Evolutionary conservation across 2,329 filamentous ascomycete species (phyloP).

Genomic region (Penicillium sp.): DNA sequence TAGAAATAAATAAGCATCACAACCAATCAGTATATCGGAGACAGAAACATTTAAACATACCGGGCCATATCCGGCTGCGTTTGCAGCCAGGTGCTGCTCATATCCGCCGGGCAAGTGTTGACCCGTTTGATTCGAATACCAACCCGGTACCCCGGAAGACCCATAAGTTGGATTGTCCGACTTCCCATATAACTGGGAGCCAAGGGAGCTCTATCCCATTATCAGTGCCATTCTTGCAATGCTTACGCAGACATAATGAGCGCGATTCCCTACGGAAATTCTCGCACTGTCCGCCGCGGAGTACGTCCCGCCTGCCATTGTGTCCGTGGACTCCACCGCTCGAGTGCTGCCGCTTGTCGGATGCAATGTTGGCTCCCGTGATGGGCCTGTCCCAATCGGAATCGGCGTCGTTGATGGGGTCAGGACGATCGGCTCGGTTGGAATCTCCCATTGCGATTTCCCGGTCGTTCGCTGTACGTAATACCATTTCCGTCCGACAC

Average conservation of each 20-base stretch:
- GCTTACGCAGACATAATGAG: slow-evolving; percentile 21
- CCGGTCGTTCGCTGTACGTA: slow-evolving; percentile 42
- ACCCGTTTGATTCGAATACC: slow-evolving; percentile 17
- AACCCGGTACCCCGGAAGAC: slow-evolving; percentile 14
- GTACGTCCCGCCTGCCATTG: slow-evolving; percentile 15
- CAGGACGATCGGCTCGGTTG: slow-evolving; percentile 39
- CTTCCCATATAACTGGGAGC: slow-evolving; percentile 18
- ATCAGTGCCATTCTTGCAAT: slow-evolving; percentile 27
- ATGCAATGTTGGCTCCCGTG: slow-evolving; percentile 26
- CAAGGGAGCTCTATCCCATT: slow-evolving; percentile 25
- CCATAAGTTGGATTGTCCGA: slow-evolving; percentile 14
- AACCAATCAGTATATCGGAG: not conserved
- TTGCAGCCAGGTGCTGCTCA: not conserved
- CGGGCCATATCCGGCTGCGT: not conserved
- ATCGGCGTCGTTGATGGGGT: slow-evolving; percentile 36
- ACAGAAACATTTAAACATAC: slow-evolving; percentile 6
- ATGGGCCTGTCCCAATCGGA: slow-evolving; percentile 28
- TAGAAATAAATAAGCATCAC: not conserved
- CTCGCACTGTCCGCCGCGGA: slow-evolving; percentile 19
- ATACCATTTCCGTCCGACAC: slow-evolving; percentile 39
- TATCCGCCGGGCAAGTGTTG: slow-evolving; percentile 8
- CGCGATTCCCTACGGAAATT: slow-evolving; percentile 28
- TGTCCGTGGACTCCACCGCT: slow-evolving; percentile 7
- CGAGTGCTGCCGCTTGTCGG: slow-evolving; percentile 24
- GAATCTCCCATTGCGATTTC: slow-evolving; percentile 42